Evolutionary conservation across 75 land plant genomes (phyloP), one percentile per base, ranked within the genome.

Genomic region (Adiantum capillusveneris): DNA sequence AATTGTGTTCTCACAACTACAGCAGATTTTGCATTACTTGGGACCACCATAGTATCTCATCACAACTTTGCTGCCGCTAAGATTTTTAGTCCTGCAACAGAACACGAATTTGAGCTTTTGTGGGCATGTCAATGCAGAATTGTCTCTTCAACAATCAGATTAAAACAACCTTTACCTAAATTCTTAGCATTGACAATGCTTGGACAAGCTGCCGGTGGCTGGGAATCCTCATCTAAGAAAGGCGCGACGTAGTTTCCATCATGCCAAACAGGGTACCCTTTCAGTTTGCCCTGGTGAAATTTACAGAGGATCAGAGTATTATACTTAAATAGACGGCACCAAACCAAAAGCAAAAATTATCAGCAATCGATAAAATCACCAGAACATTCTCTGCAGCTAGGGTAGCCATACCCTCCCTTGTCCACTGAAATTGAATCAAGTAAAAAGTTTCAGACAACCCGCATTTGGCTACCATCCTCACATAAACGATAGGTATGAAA

Each of bases 371-470:
- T n/a, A 28, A 30, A 65, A 73, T 46, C 73, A 92, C 97, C 68
- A 85, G 61, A 60, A 92, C 95, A 74, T 92, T 92, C 31, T 80
- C 60, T 59, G 97, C 86, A 60, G 97, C 97, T 60, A 92, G 78
- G 17, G 97, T 88, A 43, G 97, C 97, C 97, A 92, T 92, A 48
- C 97, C 97, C 75, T 92, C 97, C 29, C 97, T 80, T 62, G 97
- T 92, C 97, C 97, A 92, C 97, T 90, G 69, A 65, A 79, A 20
- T 20, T 14, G 3, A 46, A n/a, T n/a, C 48, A 17, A 26, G 27
- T n/a, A 9, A 34, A 34, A 3, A 9, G 37, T 34, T 5, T 34
- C 9, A 34, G 42, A 2, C 11, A 31, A 27, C 20, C 26, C 22
- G 37, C 3, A n/a, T n/a, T 9, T 34, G 7, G 37, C 28, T 1